These are phyloP conservation scores for Vickermania ingenoplastis DNA, from an alignment of 208 protist species.

Conservation along the genomic window DNA sequence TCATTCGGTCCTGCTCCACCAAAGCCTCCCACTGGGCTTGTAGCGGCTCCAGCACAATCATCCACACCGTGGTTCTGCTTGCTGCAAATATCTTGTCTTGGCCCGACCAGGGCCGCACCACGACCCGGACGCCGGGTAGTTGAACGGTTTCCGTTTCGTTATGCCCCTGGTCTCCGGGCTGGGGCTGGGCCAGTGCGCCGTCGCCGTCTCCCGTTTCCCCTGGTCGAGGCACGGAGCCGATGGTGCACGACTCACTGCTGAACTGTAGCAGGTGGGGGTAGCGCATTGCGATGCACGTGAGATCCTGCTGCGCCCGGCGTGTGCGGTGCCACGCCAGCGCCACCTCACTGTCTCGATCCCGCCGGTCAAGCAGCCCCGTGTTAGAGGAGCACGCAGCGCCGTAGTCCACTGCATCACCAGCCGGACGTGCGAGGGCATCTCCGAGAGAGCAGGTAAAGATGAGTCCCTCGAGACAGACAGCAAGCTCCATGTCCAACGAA, in stretches of 20 bases:
- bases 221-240: not conserved
- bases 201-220: not conserved
- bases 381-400: not conserved
- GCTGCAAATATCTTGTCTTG: conserved; percentile 42
- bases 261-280: not conserved
- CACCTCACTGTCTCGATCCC: not conserved
- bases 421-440: not conserved
- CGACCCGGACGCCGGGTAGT: not conserved
- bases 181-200: not conserved
- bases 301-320: not conserved
- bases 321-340: not conserved
- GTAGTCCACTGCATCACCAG: not conserved
- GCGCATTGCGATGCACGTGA: not conserved
- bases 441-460: not conserved
- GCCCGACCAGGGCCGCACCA: conserved; percentile 4
- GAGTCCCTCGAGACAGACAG: not conserved
- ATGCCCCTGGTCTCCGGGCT: not conserved
- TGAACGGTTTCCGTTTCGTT: not conserved
- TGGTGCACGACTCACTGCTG: not conserved
- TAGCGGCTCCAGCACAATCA: conserved; percentile 38
- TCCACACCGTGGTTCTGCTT: conserved; percentile 46
- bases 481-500: not conserved
- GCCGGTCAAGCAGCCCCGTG: not conserved
- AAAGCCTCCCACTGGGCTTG: conserved; percentile 51
- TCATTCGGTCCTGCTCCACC: conserved; percentile 27